Conservation (phyloP, 2,329 filamentous ascomycete genomes). For the Venturia pyrina region DNA sequence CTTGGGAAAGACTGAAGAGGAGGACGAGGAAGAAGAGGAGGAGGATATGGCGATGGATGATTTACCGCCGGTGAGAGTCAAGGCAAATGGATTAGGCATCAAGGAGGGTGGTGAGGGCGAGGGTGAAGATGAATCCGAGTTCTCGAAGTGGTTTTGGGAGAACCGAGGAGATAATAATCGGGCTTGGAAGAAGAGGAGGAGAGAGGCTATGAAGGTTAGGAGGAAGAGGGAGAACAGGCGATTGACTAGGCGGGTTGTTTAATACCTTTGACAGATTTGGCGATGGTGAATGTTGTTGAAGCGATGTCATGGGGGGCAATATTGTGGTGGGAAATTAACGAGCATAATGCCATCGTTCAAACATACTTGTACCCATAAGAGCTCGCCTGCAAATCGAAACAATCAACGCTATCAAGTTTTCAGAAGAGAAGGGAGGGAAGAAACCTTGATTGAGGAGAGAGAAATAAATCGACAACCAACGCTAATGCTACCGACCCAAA, state of each 20-base stretch:
- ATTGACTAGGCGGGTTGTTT: slow-evolving; percentile 21
- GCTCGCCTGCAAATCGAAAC: not conserved
- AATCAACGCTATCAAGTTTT: not conserved
- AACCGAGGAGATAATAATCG: slow-evolving; percentile 38
- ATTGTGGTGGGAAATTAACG: not conserved
- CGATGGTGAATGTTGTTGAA: not conserved
- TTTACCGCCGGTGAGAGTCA: slow-evolving; percentile 18
- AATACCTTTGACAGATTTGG: not conserved
- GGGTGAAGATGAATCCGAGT: slow-evolving; percentile 43
- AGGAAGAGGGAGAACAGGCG: slow-evolving; percentile 50
- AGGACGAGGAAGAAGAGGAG: slow-evolving; percentile 35
- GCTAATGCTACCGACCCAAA: not conserved
- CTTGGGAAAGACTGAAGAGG: slow-evolving; percentile 15
- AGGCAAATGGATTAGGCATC: slow-evolving; percentile 20
- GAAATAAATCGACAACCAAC: not conserved
- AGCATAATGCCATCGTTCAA: not conserved
- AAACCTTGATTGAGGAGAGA: not conserved
- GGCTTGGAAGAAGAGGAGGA: slow-evolving; percentile 44
- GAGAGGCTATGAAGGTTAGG: slow-evolving; percentile 51
- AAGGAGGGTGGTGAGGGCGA: slow-evolving; percentile 19
- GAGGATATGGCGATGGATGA: slow-evolving; percentile 20
- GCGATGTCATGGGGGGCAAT: not conserved
- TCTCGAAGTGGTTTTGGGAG: slow-evolving; percentile 52
- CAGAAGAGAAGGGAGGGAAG: not conserved
- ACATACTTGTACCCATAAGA: not conserved